Percentiles rank a stretch among this genome's conserved stretches.
Conservation (phyloP, 805 yeast genomes). For the Zygoascus biomembranicola region DNA sequence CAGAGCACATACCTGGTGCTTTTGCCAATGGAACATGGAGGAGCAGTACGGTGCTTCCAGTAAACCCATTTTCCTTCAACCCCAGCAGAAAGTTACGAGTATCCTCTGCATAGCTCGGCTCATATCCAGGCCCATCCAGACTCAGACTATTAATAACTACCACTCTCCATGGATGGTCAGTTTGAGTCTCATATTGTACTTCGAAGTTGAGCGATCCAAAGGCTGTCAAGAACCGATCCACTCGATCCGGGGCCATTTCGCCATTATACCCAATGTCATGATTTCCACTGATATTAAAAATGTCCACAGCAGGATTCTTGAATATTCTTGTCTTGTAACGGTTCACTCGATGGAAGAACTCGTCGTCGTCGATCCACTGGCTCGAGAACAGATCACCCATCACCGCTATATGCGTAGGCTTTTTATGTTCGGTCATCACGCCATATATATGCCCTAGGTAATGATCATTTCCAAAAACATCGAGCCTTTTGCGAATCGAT, state of each 20-base stretch:
- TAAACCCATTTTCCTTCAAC: conserved; percentile 42
- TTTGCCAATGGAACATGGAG: conserved; percentile 91
- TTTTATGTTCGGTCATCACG: conserved; percentile 51
- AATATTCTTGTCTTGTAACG: conserved; percentile 39
- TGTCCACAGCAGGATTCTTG: conserved; percentile 19
- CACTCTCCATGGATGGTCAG: conserved; percentile 56
- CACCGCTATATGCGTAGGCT: conserved; percentile 77
- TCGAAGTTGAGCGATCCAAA: conserved; percentile 86
- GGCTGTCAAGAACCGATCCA: conserved; percentile 62
- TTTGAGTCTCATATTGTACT: conserved; percentile 41
- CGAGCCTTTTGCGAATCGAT: conserved; percentile 63
- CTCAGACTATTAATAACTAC: conserved; percentile 81
- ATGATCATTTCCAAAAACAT: conserved; percentile 82
- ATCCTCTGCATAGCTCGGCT: conserved; percentile 55
- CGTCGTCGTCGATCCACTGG: conserved; percentile 90
- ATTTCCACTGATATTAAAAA: conserved; percentile 85
- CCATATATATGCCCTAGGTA: conserved; percentile 77
- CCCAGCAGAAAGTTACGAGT: conserved; percentile 69
- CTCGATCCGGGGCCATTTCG: conserved; percentile 86
- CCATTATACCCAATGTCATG: conserved; percentile 96
- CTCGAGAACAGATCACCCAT: conserved; percentile 90
- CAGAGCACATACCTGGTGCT: conserved; percentile 71
- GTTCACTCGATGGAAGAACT: conserved; percentile 70
- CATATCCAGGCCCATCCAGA: conserved; percentile 84
- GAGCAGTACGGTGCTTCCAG: conserved; percentile 73